Conservation (phyloP, 139 green algal genomes). For the Micractinium sp. region DNA sequence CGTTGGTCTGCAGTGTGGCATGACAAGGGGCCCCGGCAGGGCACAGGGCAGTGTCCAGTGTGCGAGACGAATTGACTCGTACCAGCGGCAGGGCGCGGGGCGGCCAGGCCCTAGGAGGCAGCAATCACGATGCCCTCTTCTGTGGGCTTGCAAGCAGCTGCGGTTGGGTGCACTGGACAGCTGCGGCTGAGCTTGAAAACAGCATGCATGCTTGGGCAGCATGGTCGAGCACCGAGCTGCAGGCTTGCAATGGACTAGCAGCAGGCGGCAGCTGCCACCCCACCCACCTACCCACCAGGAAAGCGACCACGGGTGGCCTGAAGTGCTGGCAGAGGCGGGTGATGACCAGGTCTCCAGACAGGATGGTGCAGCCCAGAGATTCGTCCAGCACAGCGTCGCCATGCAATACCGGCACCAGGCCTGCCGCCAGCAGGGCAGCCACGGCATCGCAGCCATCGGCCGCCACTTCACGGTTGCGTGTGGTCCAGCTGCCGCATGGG, state of each 20-base stretch:
- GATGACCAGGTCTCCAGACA: constrained; percentile 67
- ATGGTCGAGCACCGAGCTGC: neutral
- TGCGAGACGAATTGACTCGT: too few relatives aligned
- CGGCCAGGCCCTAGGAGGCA: too few relatives aligned
- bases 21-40: too few relatives aligned
- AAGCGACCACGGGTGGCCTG: constrained; percentile 52
- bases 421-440: constrained; percentile 30
- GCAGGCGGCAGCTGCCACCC: neutral
- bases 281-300: constrained; percentile 53
- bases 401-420: constrained; percentile 77
- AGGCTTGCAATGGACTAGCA: neutral
- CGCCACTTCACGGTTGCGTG: constrained; percentile 32
- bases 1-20: constrained; percentile 59
- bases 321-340: constrained; percentile 50
- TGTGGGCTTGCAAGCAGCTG: too few relatives aligned
- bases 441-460: constrained; percentile 22
- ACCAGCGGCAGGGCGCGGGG: neutral
- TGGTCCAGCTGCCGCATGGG: constrained; percentile 56
- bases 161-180: neutral
- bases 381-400: constrained; percentile 67
- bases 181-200: neutral
- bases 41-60: too few relatives aligned
- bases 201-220: neutral
- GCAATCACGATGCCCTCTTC: neutral
- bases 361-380: constrained; percentile 59